A percentile compares a stretch with the other conserved stretches of the same genome.
Evolutionary conservation across 306 rosid genomes (phyloP).

Genomic region (Vicia sativa): DNA sequence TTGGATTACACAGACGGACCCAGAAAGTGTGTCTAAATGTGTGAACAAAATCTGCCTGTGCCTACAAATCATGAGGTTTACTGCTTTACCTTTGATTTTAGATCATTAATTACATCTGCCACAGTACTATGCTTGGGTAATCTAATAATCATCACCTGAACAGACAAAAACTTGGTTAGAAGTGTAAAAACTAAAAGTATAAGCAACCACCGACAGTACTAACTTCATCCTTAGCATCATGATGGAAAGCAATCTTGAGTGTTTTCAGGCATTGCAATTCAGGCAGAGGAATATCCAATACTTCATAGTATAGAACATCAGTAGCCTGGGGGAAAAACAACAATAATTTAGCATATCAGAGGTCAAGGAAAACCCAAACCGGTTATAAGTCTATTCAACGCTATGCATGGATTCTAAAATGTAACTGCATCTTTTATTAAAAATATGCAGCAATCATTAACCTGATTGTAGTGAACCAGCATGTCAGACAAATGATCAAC

Average conservation of each 20-base stretch:
- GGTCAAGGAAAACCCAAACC: neutral
- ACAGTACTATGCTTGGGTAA: constrained; percentile 77
- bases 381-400: neutral
- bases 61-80: neutral
- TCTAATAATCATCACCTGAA: constrained; percentile 77
- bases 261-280: constrained; percentile 76
- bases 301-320: constrained; percentile 79
- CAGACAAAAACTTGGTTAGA: constrained; percentile 18
- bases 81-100: constrained; percentile 62
- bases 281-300: constrained; percentile 85
- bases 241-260: constrained; percentile 81
- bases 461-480: constrained; percentile 86
- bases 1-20: constrained; percentile 4
- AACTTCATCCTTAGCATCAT: constrained; percentile 80
- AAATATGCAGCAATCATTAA: constrained; percentile 21
- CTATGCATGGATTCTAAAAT: neutral
- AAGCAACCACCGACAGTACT: constrained; percentile 20
- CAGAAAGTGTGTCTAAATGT: neutral
- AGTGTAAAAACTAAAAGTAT: neutral
- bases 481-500: constrained; percentile 75
- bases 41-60: neutral
- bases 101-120: constrained; percentile 72
- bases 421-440: neutral
- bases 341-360: constrained; percentile 6
- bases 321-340: constrained; percentile 47